These are phyloP conservation scores for Sporothrix sp. DNA, from an alignment of 2,329 filamentous ascomycete genomes.

Conservation along the genomic window DNA sequence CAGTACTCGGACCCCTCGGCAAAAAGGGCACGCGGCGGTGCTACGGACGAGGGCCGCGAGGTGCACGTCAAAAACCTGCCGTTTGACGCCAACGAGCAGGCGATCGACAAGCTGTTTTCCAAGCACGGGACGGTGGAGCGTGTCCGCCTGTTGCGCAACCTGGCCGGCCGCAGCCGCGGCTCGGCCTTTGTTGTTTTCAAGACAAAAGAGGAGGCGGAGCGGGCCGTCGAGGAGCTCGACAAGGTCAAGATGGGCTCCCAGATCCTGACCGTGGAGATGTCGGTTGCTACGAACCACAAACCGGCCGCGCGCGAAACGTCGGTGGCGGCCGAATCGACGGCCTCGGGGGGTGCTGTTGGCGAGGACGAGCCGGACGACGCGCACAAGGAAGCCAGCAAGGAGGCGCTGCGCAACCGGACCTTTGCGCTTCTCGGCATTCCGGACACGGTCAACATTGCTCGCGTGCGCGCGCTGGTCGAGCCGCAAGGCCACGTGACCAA, in stretches of 20 bases:
- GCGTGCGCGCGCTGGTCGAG: conserved; percentile 64
- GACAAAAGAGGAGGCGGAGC: conserved; percentile 57
- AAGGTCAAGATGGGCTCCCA: conserved; percentile 59
- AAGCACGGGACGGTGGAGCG: conserved; percentile 67
- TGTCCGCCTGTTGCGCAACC: conserved; percentile 59
- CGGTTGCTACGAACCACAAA: conserved; percentile 47
- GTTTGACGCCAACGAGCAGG: conserved; percentile 50
- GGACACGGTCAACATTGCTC: conserved; percentile 84
- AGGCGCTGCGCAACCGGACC: conserved; percentile 33
- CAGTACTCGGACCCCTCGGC: conserved; percentile 76
- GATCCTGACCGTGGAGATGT: conserved; percentile 56
- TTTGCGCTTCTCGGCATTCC: conserved; percentile 77
- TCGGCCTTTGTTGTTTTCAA: conserved; percentile 73
- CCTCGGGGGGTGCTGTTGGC: conserved; percentile 25
- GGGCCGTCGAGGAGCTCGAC: conserved; percentile 58
- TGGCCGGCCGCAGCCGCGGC: conserved; percentile 61
- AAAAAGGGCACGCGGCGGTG: conserved; percentile 70
- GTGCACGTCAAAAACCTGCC: conserved; percentile 67
- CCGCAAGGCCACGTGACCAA: conserved; percentile 59
- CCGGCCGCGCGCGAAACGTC: conserved; percentile 36
- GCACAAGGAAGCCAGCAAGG: conserved; percentile 10
- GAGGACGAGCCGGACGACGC: conserved; percentile 29
- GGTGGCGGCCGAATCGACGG: conserved; percentile 24
- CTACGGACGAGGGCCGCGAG: conserved; percentile 79
- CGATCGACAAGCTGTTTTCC: conserved; percentile 60